phyloP scores from a whole-genome alignment of 371 early-diverging fungal species.

The Mycotypha africana region DNA sequence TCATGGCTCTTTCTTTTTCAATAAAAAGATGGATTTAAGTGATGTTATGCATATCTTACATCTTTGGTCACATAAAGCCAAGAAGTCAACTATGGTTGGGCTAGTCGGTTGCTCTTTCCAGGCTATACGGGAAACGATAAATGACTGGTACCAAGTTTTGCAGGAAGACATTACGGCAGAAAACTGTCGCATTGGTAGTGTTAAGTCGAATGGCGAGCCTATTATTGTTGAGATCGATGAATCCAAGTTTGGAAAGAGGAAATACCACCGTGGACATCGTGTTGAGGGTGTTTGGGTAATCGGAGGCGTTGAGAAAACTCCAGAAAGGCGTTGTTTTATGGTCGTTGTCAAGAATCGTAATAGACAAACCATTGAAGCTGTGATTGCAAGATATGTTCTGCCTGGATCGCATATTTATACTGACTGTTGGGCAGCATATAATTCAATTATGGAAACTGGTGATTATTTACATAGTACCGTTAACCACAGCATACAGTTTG shows the following conservation, averaged over 20 bases:
- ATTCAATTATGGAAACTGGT: neutral
- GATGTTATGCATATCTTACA: too few species aligned
- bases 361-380: neutral
- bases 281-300: slow-evolving; percentile 3
- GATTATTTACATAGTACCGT: neutral
- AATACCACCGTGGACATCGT: neutral
- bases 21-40: too few species aligned
- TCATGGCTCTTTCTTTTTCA: too few species aligned
- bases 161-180: neutral
- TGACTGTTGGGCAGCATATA: slow-evolving; percentile 9
- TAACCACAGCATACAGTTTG: neutral
- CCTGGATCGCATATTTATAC: slow-evolving; percentile 6
- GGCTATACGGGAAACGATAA: neutral
- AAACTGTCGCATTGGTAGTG: neutral
- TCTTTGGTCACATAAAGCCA: too few species aligned
- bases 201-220: neutral
- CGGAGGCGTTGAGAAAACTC: slow-evolving; percentile 3
- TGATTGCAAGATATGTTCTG: slow-evolving; percentile 2
- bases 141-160: neutral
- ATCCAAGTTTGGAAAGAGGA: neutral
- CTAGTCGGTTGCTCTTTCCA: neutral
- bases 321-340: slow-evolving; percentile 6
- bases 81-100: too few species aligned
- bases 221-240: neutral
- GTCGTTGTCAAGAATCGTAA: slow-evolving; percentile 2